phyloP scores from a whole-genome alignment of 2,329 filamentous ascomycete genomes.

The Penicillium psychrosexuale region DNA sequence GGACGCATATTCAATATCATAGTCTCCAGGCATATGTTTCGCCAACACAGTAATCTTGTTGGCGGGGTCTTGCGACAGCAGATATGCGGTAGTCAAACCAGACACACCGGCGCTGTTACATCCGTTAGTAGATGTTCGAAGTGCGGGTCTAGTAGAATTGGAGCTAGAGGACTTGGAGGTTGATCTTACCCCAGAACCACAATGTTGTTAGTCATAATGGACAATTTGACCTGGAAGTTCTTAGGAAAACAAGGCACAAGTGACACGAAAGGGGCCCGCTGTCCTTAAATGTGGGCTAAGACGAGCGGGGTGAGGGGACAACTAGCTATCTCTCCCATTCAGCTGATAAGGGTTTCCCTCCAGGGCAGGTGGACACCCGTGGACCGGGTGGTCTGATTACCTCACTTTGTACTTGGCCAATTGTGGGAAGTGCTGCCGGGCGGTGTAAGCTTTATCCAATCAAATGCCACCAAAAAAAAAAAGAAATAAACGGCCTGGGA shows the following conservation, averaged over 20 bases:
- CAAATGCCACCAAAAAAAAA: not conserved
- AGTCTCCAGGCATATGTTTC: conserved; percentile 92
- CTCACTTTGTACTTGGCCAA: not conserved
- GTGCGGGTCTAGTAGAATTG: not conserved
- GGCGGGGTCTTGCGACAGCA: conserved; percentile 55
- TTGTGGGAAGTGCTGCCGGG: conserved; percentile 6
- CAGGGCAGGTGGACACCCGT: no score
- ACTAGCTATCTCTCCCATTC: conserved; percentile 6
- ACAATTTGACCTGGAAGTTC: not conserved
- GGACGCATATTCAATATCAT: conserved; percentile 84
- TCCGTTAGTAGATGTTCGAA: conserved; percentile 5
- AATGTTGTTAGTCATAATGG: conserved; percentile 37
- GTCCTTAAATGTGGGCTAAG: not conserved
- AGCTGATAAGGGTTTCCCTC: not conserved
- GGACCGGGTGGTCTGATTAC: not conserved
- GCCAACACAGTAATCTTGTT: conserved; percentile 69
- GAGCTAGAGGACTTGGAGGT: not conserved
- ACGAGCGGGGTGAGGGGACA: conserved; percentile 15
- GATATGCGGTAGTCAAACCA: conserved; percentile 63
- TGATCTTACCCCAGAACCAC: conserved; percentile 40
- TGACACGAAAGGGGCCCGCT: not conserved
- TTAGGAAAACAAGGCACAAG: not conserved
- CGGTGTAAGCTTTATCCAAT: conserved; percentile 15
- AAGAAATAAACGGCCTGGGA: conserved; percentile 12
- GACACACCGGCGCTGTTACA: conserved; percentile 59